Conservation (phyloP, 2,329 filamentous ascomycete genomes). For the Neophaeococcomyces aloes region DNA sequence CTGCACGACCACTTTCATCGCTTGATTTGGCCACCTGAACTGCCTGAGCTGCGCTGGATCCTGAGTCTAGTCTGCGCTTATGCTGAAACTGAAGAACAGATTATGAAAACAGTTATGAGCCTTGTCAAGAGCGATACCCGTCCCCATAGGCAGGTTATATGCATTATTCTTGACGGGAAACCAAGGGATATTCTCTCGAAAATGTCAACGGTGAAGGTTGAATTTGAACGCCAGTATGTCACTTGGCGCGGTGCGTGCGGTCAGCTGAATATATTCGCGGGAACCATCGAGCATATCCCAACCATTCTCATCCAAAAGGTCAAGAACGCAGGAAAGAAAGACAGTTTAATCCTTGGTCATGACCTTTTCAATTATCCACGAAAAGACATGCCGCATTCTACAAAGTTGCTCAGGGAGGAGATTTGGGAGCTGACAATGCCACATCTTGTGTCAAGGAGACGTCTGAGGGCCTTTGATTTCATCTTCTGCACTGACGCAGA, state of each 20-base stretch:
- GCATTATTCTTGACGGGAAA: slow-evolving; percentile 12
- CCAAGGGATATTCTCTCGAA: slow-evolving; percentile 7
- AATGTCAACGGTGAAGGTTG: slow-evolving; percentile 4
- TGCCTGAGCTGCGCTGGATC: slow-evolving; percentile 7
- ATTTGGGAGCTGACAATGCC: slow-evolving; percentile 10
- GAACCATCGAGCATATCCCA: slow-evolving; percentile 8
- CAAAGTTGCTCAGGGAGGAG: slow-evolving; percentile 7
- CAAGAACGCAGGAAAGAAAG: slow-evolving; percentile 12
- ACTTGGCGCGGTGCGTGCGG: slow-evolving; percentile 8
- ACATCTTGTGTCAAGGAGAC: not conserved
- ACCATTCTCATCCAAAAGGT: slow-evolving; percentile 11
- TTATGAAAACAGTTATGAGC: slow-evolving; percentile 9
- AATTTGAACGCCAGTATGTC: slow-evolving; percentile 7
- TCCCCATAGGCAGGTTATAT: slow-evolving; percentile 11
- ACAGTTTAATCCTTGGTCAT: slow-evolving; percentile 10
- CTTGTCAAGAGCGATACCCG: slow-evolving; percentile 4
- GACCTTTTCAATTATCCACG: slow-evolving; percentile 13
- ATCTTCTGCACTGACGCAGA: slow-evolving; percentile 12
- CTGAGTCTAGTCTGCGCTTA: slow-evolving; percentile 10
- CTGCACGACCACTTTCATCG: not conserved
- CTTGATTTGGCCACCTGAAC: slow-evolving; percentile 5
- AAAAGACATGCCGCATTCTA: slow-evolving; percentile 7
- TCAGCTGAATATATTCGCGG: slow-evolving; percentile 7
- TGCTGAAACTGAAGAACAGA: slow-evolving; percentile 12
- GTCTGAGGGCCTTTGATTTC: slow-evolving; percentile 7